phyloP scores from a whole-genome alignment of 1,284 basidiomycete genomes.

The Rhizoctonia solani region DNA sequence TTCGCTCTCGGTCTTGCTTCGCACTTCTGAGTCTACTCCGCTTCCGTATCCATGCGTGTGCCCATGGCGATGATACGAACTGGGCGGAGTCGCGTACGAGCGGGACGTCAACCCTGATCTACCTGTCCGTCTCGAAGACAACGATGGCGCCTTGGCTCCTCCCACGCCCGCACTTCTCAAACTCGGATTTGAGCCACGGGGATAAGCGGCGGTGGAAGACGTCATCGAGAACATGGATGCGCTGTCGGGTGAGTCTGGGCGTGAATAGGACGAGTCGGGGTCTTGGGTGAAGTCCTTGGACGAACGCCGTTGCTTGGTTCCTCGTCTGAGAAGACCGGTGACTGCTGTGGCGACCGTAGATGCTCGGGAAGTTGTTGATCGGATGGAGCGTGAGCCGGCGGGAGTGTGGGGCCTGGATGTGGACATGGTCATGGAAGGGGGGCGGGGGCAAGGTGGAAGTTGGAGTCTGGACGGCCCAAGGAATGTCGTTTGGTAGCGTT shows the following conservation, averaged over 20 bases:
- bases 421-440: slow-evolving; percentile 20
- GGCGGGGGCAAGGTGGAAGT: slow-evolving; percentile 31
- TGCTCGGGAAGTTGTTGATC: slow-evolving; percentile 25
- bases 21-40: slow-evolving; percentile 12
- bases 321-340: slow-evolving; percentile 22
- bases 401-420: slow-evolving; percentile 17
- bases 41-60: slow-evolving; percentile 1
- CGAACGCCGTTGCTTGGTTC: slow-evolving; percentile 8
- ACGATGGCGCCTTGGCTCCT: slow-evolving; percentile 11
- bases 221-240: slow-evolving; percentile 25
- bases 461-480: slow-evolving; percentile 26
- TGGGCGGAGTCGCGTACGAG: slow-evolving; percentile 20
- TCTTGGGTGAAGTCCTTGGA: neutral
- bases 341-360: slow-evolving; percentile 30
- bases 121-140: slow-evolving; percentile 25
- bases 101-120: slow-evolving; percentile 18
- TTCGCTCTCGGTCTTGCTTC: slow-evolving; percentile 30
- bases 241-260: slow-evolving; percentile 20
- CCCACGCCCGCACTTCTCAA: neutral
- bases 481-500: slow-evolving; percentile 23
- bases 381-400: slow-evolving; percentile 14
- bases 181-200: slow-evolving; percentile 3
- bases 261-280: neutral
- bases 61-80: slow-evolving; percentile 21
- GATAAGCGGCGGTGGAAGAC: slow-evolving; percentile 8